phyloP scores from a whole-genome alignment of 2,329 filamentous ascomycete species.

The Taxawa tesnikishii region DNA sequence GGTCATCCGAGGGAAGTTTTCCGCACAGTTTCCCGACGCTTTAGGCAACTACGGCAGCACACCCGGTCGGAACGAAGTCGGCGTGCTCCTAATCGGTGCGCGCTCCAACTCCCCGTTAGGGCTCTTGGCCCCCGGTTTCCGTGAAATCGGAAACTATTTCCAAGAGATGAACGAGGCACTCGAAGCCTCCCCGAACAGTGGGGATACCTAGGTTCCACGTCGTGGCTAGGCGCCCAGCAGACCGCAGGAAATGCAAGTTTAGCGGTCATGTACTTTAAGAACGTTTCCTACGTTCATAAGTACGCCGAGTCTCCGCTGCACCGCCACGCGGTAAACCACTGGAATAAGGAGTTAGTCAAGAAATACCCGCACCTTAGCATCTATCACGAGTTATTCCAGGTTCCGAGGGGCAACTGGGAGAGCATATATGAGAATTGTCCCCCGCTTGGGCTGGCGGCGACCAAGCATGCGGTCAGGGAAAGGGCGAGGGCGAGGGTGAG shows the following conservation, averaged over 20 bases:
- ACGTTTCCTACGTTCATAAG: no score
- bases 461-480: no score
- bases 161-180: slow-evolving; percentile 22
- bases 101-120: no score
- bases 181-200: slow-evolving; percentile 30
- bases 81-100: no score
- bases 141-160: slow-evolving; percentile 28
- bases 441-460: no score
- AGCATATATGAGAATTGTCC: slow-evolving; percentile 40
- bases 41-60: slow-evolving; percentile 19
- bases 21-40: slow-evolving; percentile 25
- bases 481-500: no score
- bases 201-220: no score
- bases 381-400: slow-evolving; percentile 43
- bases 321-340: slow-evolving; percentile 43
- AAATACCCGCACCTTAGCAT: slow-evolving; percentile 33
- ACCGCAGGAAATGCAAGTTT: no score
- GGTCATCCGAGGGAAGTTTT: slow-evolving; percentile 22
- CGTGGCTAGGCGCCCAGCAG: slow-evolving; percentile 21
- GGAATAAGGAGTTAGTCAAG: slow-evolving; percentile 17
- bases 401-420: slow-evolving; percentile 36
- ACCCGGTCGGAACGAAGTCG: slow-evolving; percentile 22
- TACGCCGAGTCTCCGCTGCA: no score
- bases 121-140: slow-evolving; percentile 32
- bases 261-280: no score